Conservation (phyloP, 805 yeast genomes). For the Hanseniaspora jakobsenii region DNA sequence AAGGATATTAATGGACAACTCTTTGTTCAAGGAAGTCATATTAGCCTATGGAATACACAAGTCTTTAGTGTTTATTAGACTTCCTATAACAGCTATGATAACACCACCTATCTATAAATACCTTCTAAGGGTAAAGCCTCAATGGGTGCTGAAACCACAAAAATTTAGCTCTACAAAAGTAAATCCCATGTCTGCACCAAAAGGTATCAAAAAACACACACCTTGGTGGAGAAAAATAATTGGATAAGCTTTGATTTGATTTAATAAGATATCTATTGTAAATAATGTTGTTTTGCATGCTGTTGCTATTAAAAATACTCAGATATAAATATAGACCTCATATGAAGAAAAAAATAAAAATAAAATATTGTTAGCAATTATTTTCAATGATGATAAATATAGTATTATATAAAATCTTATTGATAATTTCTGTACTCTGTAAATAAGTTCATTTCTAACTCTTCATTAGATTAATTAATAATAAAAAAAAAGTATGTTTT, state of each 20-base stretch:
- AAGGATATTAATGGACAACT: neutral
- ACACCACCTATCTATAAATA: conserved; percentile 65
- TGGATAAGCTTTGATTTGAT: too few species aligned
- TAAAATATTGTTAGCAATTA: conserved; percentile 25
- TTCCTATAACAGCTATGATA: conserved; percentile 84
- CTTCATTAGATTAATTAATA: too few species aligned
- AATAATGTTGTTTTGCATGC: too few species aligned
- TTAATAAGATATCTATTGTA: too few species aligned
- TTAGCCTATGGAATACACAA: conserved; percentile 92
- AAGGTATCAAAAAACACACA: conserved; percentile 28
- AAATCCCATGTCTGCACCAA: conserved; percentile 32
- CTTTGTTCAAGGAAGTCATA: conserved; percentile 69
- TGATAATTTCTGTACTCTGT: too few species aligned
- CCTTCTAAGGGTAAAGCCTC: conserved; percentile 68
- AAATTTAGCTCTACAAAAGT: conserved; percentile 29
- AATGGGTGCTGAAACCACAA: conserved; percentile 36
- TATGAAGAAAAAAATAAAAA: neutral
- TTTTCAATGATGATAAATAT: too few species aligned
- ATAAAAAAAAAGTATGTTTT: too few species aligned
- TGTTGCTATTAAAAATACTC: too few species aligned
- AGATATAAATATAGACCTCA: neutral
- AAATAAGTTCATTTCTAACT: too few species aligned
- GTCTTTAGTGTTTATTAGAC: conserved; percentile 64
- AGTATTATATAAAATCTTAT: too few species aligned
- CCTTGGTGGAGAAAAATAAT: conserved; percentile 27